phyloP scores from a whole-genome alignment of 495 filamentous ascomycete species.

The Hypoxylon fuscum region DNA sequence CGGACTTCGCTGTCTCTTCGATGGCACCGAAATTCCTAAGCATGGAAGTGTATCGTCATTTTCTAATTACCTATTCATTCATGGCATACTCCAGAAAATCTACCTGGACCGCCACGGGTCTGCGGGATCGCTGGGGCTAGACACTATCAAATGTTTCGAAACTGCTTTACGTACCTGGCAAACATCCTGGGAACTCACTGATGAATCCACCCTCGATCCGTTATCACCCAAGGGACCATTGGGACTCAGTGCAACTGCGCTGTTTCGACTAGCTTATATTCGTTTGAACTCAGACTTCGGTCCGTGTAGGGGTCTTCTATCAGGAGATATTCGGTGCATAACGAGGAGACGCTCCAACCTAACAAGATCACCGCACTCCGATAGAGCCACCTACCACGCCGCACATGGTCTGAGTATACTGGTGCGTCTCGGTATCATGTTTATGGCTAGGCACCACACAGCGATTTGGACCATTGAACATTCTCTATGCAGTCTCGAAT shows the following conservation, averaged over 20 bases:
- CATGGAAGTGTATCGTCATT: slow-evolving; percentile 55
- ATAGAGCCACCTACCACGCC: slow-evolving; percentile 62
- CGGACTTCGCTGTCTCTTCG: slow-evolving; percentile 58
- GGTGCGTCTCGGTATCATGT: slow-evolving; percentile 62
- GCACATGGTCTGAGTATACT: slow-evolving; percentile 64
- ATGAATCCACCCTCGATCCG: slow-evolving; percentile 63
- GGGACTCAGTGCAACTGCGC: slow-evolving; percentile 63
- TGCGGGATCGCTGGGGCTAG: slow-evolving; percentile 45
- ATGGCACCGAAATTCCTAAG: slow-evolving; percentile 37
- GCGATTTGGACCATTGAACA: slow-evolving; percentile 65
- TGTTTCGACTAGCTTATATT: slow-evolving; percentile 64
- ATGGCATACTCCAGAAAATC: slow-evolving; percentile 63
- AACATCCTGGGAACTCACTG: slow-evolving; percentile 60
- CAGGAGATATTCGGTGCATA: slow-evolving; percentile 58
- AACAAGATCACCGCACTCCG: slow-evolving; percentile 57
- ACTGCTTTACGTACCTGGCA: slow-evolving; percentile 59
- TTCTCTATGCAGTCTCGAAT: slow-evolving; percentile 59
- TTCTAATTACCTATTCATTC: slow-evolving; percentile 64
- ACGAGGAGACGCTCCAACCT: slow-evolving; percentile 53
- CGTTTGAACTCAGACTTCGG: slow-evolving; percentile 60
- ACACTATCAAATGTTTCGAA: slow-evolving; percentile 33
- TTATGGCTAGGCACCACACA: slow-evolving; percentile 61
- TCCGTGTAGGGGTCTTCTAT: slow-evolving; percentile 57
- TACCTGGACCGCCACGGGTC: slow-evolving; percentile 55
- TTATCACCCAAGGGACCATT: slow-evolving; percentile 62